Evolutionary conservation across 2,329 filamentous ascomycete genomes (phyloP).

Genomic region (Cladophialophora chaetospira): DNA sequence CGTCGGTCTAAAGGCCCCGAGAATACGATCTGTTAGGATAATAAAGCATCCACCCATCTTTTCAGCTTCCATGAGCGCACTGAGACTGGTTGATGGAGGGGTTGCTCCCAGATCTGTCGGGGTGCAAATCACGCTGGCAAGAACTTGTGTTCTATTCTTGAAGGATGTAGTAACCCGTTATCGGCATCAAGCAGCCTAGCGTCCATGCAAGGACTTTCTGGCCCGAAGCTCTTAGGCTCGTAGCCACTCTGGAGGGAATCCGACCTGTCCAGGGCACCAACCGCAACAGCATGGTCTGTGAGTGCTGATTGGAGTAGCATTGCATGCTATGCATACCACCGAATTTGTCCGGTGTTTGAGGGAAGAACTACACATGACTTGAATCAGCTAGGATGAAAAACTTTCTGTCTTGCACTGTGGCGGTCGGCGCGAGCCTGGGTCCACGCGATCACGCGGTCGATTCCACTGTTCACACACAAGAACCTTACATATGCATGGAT

Average conservation of each 20-base stretch:
- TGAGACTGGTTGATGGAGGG: too few relatives aligned
- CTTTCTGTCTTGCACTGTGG: not conserved
- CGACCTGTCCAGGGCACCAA: not conserved
- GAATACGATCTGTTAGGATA: too few relatives aligned
- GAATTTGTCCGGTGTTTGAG: too few relatives aligned
- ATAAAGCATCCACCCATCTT: too few relatives aligned
- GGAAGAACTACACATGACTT: too few relatives aligned
- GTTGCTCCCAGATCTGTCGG: too few relatives aligned
- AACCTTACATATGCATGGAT: not conserved
- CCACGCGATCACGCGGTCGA: not conserved
- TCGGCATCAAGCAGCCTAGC: not conserved
- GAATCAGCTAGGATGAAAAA: not conserved
- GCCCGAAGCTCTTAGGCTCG: too few relatives aligned
- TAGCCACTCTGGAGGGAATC: not conserved
- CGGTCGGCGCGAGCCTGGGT: not conserved
- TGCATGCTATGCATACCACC: too few relatives aligned
- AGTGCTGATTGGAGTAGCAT: too few relatives aligned
- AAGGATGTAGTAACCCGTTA: not conserved
- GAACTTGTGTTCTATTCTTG: not conserved
- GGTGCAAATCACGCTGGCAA: not conserved
- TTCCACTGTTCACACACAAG: not conserved
- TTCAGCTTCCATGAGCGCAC: too few relatives aligned
- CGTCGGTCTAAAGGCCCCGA: too few relatives aligned
- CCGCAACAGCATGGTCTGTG: not conserved
- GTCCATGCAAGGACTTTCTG: not conserved